phyloP scores from a whole-genome alignment of 2,329 filamentous ascomycete species.

The Aspergillus aculeatinus region DNA sequence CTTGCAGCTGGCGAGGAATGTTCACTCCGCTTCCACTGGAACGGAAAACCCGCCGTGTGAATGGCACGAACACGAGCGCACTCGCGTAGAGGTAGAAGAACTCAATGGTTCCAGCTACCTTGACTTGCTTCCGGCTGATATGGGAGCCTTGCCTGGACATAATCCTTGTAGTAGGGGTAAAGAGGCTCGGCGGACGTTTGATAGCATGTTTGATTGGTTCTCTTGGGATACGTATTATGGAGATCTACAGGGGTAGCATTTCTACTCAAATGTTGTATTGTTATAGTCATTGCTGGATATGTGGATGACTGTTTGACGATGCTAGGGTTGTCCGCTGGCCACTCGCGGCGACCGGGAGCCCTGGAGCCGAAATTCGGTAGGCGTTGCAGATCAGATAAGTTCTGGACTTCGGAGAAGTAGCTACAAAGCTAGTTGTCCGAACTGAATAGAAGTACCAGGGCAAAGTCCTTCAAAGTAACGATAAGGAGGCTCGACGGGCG shows the following conservation, averaged over 20 bases:
- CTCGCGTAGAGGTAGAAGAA: neutral
- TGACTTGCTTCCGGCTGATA: conserved; percentile 5
- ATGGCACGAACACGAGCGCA: neutral
- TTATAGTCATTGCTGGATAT: too few species aligned
- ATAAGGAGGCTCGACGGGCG: neutral
- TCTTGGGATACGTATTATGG: conserved; percentile 4
- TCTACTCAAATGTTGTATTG: too few species aligned
- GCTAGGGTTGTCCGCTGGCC: too few species aligned
- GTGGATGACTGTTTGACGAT: too few species aligned
- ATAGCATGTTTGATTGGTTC: conserved; percentile 6
- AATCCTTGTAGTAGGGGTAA: neutral
- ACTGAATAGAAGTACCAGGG: neutral
- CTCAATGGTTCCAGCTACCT: neutral
- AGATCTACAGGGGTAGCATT: neutral
- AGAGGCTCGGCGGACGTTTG: neutral
- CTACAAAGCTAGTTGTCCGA: too few species aligned
- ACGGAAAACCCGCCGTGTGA: too few species aligned
- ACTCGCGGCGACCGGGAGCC: too few species aligned
- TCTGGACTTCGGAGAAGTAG: too few species aligned
- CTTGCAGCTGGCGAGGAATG: neutral
- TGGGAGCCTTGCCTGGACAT: neutral
- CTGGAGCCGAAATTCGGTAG: too few species aligned
- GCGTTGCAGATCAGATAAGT: too few species aligned
- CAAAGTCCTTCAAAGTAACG: neutral
- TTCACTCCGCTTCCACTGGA: neutral